Evolutionary conservation across 495 filamentous ascomycete genomes (phyloP), one percentile per base, ranked within the genome.

Genomic region (Daldinia caldariorum): DNA sequence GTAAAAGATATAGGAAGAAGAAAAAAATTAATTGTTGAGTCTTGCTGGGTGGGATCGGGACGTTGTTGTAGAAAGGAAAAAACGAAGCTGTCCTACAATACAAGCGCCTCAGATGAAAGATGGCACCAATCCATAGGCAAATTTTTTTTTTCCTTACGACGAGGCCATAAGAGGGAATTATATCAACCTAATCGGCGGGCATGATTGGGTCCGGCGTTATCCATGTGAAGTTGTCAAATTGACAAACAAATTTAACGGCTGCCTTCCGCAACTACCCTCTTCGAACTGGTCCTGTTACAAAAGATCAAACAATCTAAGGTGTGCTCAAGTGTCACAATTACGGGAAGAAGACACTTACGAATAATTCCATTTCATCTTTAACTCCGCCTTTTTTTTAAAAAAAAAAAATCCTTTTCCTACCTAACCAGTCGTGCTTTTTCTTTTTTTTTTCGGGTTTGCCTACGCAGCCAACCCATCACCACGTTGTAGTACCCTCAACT

Each of bases 241-340:
- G 34, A 35, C 68, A 71, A 71, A 71, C 69, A 71, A 63, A 31
- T 43, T 60, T 47, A 16, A 57, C 50, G 29, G 45, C 10, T 55
- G 18, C 29, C 22, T 18, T 54, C 59, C 63, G 59, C 49, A 66
- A 67, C 45, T 9, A 59, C 37, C 58, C 43, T 13, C 45, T 34
- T 38, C 31, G 31, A 49, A 34, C 14, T 4, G 16, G 22, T 18
- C 6, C 22, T 50, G n/a, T 47, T 55, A 45, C 9, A 67, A 61
- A 61, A 20, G 10, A 34, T 20, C 60, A 47, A 63, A 49, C 54
- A 59, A 20, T 57, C 34, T 35, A 39, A 50, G 34, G 13, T 47
- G 26, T 32, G 3, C 14, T 62, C 58, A 26, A 58, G 51, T 56
- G 29, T 62, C 14, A 50, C 58, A 20, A 49, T 1, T 13, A 39